Conservation (phyloP, 345 rosid genomes). For the Salix brachista region DNA sequence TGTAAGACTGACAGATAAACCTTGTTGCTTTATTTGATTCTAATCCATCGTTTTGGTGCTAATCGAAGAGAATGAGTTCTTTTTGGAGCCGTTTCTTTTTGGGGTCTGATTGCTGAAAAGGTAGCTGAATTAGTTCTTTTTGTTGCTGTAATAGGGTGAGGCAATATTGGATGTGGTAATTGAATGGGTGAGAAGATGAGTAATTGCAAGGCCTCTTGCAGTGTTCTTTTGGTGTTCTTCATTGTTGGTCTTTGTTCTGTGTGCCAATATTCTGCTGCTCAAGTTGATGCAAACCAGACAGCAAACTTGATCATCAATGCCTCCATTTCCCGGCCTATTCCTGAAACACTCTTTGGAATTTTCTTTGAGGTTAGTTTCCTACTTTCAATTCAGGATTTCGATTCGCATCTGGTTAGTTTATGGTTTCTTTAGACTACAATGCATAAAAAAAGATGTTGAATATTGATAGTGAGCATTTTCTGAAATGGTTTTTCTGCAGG, state of each 20-base stretch:
- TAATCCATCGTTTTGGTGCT: not conserved
- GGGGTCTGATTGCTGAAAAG: not conserved
- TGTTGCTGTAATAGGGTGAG: conserved; percentile 22
- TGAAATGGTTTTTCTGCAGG: conserved; percentile 46
- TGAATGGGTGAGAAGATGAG: conserved; percentile 24
- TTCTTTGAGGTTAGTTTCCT: conserved; percentile 73
- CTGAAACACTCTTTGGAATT: conserved; percentile 78
- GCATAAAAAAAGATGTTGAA: not conserved
- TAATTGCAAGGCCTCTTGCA: conserved; percentile 22
- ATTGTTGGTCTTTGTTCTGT: conserved; percentile 40
- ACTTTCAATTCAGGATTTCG: not conserved
- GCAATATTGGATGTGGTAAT: conserved; percentile 35
- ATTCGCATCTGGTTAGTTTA: not conserved
- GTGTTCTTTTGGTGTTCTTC: conserved; percentile 28
- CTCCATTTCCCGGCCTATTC: conserved; percentile 51
- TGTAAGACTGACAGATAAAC: not conserved
- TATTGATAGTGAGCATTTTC: not conserved
- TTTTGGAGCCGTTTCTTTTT: not conserved
- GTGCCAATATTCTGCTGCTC: conserved; percentile 46
- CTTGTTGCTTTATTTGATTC: not conserved
- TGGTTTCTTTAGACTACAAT: not conserved
- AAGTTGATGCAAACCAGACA: conserved; percentile 41
- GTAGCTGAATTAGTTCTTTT: conserved; percentile 19
- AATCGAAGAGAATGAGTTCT: not conserved
- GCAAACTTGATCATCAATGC: conserved; percentile 52